Percentiles rank a stretch among this genome's conserved stretches.
phyloP scores from a whole-genome alignment of 805 yeast species.

The Metschnikowia cerradonensis region DNA sequence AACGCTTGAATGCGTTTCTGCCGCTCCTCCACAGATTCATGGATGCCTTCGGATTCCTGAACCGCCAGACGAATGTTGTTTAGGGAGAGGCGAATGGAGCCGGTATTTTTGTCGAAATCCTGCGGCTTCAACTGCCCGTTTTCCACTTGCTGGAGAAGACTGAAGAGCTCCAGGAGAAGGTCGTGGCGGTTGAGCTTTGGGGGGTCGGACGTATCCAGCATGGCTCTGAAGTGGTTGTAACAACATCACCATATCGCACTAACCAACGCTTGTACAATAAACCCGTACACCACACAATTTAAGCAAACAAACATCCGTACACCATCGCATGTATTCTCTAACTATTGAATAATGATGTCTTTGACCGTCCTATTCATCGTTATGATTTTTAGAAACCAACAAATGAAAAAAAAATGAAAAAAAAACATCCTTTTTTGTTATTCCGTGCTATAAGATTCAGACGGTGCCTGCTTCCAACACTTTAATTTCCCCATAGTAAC shows the following conservation, averaged over 20 bases:
- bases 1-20: constrained; percentile 30
- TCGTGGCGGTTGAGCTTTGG: constrained; percentile 16
- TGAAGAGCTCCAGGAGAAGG: constrained; percentile 36
- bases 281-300: neutral
- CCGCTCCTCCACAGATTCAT: constrained; percentile 37
- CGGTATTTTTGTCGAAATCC: constrained; percentile 43
- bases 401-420: no score
- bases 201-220: neutral
- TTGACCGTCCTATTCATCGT: no score
- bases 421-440: no score
- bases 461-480: no score
- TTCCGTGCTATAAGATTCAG: no score
- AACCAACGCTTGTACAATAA: no score
- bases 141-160: constrained; percentile 31
- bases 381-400: no score
- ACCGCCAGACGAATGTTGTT: constrained; percentile 31
- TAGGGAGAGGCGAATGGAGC: constrained; percentile 42
- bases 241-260: no score
- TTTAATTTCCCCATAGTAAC: no score
- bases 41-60: constrained; percentile 42
- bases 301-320: no score
- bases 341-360: no score
- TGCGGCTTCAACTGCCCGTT: constrained; percentile 36
- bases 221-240: neutral
- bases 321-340: neutral